Evolutionary conservation across 2,329 filamentous ascomycete species (phyloP), one percentile per base, ranked within the genome.

Genomic region (Microcyclosporella mali): DNA sequence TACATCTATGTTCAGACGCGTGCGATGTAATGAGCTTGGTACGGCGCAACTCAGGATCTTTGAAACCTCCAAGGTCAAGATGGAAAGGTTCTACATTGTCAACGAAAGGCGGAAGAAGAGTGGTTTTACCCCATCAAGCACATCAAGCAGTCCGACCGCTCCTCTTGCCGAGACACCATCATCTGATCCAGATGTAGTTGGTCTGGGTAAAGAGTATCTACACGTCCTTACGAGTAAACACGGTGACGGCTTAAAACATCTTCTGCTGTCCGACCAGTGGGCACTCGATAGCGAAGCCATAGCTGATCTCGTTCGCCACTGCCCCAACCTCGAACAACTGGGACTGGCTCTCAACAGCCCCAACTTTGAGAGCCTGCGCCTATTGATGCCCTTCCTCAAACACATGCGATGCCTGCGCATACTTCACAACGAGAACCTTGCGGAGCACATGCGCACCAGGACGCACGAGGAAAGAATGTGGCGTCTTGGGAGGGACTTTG

Each of bases 251-350:
- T 59, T 82, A 31, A 70, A 69, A 33, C 75, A 79, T 51, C 69
- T 82, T 4, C 68, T 81, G 2, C 69, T 82, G 3, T 70, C 71
- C 2, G 70, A 78, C 27, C 66, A 70, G 33, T 81, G 77, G 76
- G 62, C 68, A 14, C 65, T 81, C 2, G 68, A 70, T 12, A 64
- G 68, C 2, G 58, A 66, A 1, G 65, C 73, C 3, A 61, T 81
- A 7, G 68, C 67, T 25, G 69, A 70, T 6, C 61, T 81, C 6
- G 72, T 77, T 25, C 70, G 72, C 37, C 62, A 62, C 8, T 78
- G 76, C 45, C 76, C 78, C 0, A 70, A 79, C 40, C 63, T 82
- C 11, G 76, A 79, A 47, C 77, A 82, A 52, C 63, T 82, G 1
- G 76, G 70, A 18, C 61, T 80, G 16, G 70, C 74, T 6, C 65